Percentiles rank a stretch among this genome's conserved stretches.
phyloP scores from a whole-genome alignment of 2,329 filamentous ascomycete species.

The Helicocarpus griseus region DNA sequence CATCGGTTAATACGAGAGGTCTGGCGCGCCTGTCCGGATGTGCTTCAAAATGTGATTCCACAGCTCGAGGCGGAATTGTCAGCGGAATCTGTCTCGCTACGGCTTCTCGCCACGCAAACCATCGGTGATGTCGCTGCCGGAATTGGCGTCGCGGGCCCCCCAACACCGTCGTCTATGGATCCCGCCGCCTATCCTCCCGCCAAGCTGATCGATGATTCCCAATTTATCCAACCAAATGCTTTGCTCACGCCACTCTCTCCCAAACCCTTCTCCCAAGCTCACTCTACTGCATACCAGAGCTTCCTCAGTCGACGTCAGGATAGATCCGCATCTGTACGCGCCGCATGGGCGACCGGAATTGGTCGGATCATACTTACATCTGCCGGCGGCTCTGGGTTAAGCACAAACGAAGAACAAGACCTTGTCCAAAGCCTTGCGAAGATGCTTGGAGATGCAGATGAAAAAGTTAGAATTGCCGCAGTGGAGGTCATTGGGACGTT shows the following conservation, averaged over 20 bases:
- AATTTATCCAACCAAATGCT: constrained; percentile 49
- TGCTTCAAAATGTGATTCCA: constrained; percentile 86
- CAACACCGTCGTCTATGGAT: constrained; percentile 61
- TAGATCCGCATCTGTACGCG: constrained; percentile 70
- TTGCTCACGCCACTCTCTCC: constrained; percentile 77
- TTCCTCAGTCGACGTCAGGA: constrained; percentile 82
- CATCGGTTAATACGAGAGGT: constrained; percentile 83
- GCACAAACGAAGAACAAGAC: constrained; percentile 66
- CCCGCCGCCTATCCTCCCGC: constrained; percentile 72
- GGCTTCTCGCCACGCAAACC: constrained; percentile 82
- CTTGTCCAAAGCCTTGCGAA: constrained; percentile 67
- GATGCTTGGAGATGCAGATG: constrained; percentile 78
- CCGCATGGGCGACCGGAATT: constrained; percentile 74
- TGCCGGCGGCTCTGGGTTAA: constrained; percentile 79
- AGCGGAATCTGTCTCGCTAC: constrained; percentile 78
- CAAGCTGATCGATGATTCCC: constrained; percentile 35
- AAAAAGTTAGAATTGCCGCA: constrained; percentile 83
- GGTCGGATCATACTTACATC: constrained; percentile 85
- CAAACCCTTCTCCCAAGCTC: constrained; percentile 78
- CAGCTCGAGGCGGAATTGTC: constrained; percentile 87
- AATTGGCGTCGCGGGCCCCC: constrained; percentile 82
- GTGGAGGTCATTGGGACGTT: constrained; percentile 76
- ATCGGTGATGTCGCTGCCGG: constrained; percentile 91
- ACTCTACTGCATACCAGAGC: constrained; percentile 67
- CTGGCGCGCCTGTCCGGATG: constrained; percentile 81